Evolutionary conservation across 345 rosid species (phyloP).

Genomic region (Eucalyptus pauciflora): DNA sequence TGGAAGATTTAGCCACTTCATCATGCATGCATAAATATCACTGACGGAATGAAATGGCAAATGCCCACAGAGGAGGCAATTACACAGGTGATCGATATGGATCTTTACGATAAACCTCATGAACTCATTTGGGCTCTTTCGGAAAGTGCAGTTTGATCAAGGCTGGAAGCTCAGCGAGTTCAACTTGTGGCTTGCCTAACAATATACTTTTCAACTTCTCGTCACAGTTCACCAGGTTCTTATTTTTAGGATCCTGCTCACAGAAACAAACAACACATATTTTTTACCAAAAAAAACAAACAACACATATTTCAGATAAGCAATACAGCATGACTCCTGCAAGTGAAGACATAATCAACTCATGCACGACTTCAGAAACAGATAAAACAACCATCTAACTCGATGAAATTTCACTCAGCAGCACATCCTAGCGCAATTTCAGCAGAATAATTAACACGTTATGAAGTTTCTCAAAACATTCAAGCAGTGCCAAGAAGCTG

Average conservation of each 20-base stretch:
- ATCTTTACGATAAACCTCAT: background rate
- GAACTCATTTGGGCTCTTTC: constrained; percentile 40
- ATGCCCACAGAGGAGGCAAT: background rate
- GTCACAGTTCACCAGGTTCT: constrained; percentile 77
- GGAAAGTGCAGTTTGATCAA: constrained; percentile 82
- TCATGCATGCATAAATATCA: background rate
- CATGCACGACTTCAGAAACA: background rate
- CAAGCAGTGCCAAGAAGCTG: background rate
- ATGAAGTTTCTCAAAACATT: background rate
- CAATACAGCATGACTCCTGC: background rate
- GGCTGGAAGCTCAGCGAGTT: constrained; percentile 71
- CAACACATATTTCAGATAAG: background rate
- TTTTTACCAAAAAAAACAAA: too few species aligned
- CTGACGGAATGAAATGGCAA: background rate
- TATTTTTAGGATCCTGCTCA: constrained; percentile 65
- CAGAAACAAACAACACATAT: background rate
- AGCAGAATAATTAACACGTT: background rate
- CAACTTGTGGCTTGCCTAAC: constrained; percentile 69
- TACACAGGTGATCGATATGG: background rate
- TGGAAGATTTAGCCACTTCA: background rate
- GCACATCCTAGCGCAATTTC: background rate
- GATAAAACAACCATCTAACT: background rate
- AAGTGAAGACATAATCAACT: background rate
- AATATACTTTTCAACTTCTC: constrained; percentile 61
- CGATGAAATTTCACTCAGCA: background rate